phyloP scores from a whole-genome alignment of 208 protist species.

The Leishmania arabica region DNA sequence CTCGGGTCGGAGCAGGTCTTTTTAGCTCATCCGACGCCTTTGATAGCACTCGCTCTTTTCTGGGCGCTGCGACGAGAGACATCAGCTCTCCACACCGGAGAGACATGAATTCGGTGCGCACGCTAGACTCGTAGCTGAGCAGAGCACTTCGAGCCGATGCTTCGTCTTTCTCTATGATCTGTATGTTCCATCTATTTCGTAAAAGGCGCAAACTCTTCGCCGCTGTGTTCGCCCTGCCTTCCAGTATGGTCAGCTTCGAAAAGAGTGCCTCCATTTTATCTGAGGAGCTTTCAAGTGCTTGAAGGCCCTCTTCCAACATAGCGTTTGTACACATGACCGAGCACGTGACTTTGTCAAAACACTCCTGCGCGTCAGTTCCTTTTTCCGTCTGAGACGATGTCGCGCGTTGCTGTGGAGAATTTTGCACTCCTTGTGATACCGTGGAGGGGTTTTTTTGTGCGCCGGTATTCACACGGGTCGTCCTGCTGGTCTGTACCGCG shows the following conservation, averaged over 20 bases:
- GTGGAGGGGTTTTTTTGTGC: conserved; percentile 5
- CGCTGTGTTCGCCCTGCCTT: background rate
- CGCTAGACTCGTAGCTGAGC: background rate
- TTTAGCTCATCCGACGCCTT: background rate
- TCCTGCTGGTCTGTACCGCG: background rate
- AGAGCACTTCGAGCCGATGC: background rate
- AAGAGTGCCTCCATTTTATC: background rate
- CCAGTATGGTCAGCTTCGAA: background rate
- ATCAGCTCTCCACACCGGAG: background rate
- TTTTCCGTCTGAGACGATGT: conserved; percentile 6
- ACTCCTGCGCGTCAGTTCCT: background rate
- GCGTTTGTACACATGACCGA: background rate
- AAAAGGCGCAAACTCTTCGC: background rate
- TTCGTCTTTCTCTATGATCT: conserved; percentile 7
- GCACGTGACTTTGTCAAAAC: background rate
- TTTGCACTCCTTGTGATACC: conserved; percentile 13
- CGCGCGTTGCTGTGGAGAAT: conserved; percentile 4
- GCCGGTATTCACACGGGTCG: background rate
- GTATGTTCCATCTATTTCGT: background rate
- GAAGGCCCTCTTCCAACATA: background rate
- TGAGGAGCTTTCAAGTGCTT: background rate
- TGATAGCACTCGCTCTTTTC: background rate
- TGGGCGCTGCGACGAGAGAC: background rate
- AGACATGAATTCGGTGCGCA: background rate
- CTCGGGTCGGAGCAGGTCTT: background rate